Percentiles rank a stretch among this genome's conserved stretches.
Conservation (phyloP, 495 filamentous ascomycete species). For the Podospora conica region DNA sequence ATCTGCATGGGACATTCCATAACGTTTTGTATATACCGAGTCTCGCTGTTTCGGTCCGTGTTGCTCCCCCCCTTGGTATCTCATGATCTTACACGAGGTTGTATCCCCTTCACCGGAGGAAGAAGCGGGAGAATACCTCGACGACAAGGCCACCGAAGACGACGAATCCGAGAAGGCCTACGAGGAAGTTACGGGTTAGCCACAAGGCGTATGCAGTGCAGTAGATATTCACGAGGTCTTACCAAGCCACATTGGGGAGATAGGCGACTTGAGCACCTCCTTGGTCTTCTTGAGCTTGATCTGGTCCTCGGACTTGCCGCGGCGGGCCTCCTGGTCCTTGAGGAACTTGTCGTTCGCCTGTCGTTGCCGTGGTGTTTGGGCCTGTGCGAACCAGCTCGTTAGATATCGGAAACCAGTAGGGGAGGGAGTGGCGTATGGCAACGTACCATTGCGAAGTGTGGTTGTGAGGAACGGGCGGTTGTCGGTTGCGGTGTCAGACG, state of each 20-base stretch:
- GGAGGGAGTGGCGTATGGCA: neutral
- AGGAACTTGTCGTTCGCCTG: constrained; percentile 80
- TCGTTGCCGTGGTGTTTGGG: constrained; percentile 92
- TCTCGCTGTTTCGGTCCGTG: neutral
- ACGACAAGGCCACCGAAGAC: constrained; percentile 80
- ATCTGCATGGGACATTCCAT: neutral
- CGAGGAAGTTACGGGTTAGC: neutral
- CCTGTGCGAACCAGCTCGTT: constrained; percentile 43
- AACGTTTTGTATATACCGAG: neutral
- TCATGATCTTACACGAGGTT: neutral
- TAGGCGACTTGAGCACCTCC: constrained; percentile 61
- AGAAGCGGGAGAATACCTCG: constrained; percentile 70
- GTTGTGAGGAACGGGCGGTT: neutral
- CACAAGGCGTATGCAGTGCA: neutral
- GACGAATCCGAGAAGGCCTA: constrained; percentile 73
- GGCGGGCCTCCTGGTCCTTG: constrained; percentile 69
- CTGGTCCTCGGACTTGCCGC: constrained; percentile 69
- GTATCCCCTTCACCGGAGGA: constrained; percentile 38
- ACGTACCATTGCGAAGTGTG: constrained; percentile 25
- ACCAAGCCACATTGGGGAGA: constrained; percentile 82
- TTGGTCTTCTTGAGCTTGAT: constrained; percentile 58
- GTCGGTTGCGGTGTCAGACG: neutral
- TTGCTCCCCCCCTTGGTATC: neutral
- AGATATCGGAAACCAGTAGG: no score
- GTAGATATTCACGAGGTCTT: constrained; percentile 27